These are phyloP conservation scores for Leccinum broughii DNA, from an alignment of 768 basidiomycete genomes.

Conservation along the genomic window DNA sequence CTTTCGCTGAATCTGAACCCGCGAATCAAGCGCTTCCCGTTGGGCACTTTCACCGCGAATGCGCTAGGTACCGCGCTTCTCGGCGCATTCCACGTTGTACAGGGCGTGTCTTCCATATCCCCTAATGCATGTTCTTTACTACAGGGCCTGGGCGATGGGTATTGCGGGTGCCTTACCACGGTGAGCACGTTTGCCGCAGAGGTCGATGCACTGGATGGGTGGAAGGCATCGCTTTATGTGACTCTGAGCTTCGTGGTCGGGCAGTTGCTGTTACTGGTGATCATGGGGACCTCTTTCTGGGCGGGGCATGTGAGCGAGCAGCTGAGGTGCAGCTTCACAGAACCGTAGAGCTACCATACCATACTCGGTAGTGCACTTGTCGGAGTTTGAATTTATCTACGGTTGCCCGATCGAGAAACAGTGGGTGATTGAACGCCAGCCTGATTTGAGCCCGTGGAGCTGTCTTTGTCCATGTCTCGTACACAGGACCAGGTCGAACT, in stretches of 20 bases:
- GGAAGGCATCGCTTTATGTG: constrained; percentile 70
- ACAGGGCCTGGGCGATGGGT: constrained; percentile 86
- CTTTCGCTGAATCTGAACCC: constrained; percentile 75
- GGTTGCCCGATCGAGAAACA: constrained; percentile 30
- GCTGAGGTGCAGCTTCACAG: constrained; percentile 48
- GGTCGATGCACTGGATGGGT: constrained; percentile 51
- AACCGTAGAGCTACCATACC: constrained; percentile 5
- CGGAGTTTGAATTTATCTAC: constrained; percentile 32
- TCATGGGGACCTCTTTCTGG: constrained; percentile 70
- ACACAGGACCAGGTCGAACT: constrained; percentile 47
- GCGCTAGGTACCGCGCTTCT: constrained; percentile 80
- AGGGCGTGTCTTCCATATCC: constrained; percentile 48
- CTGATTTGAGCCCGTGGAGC: constrained; percentile 24
- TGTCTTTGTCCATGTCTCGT: constrained; percentile 40
- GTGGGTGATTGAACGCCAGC: constrained; percentile 21
- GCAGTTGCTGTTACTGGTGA: constrained; percentile 68
- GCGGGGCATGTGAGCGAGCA: constrained; percentile 45
- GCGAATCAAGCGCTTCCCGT: constrained; percentile 58
- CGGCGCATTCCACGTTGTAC: constrained; percentile 69
- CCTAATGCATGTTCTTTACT: constrained; percentile 65
- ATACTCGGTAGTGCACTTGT: constrained; percentile 8
- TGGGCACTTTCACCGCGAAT: constrained; percentile 81
- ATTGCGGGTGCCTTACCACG: constrained; percentile 93
- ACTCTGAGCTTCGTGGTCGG: constrained; percentile 65
- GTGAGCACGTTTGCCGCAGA: constrained; percentile 93